These are phyloP conservation scores for Nannizziopsis arthrosporioides DNA, from an alignment of 2,329 filamentous ascomycete species.

Conservation along the genomic window DNA sequence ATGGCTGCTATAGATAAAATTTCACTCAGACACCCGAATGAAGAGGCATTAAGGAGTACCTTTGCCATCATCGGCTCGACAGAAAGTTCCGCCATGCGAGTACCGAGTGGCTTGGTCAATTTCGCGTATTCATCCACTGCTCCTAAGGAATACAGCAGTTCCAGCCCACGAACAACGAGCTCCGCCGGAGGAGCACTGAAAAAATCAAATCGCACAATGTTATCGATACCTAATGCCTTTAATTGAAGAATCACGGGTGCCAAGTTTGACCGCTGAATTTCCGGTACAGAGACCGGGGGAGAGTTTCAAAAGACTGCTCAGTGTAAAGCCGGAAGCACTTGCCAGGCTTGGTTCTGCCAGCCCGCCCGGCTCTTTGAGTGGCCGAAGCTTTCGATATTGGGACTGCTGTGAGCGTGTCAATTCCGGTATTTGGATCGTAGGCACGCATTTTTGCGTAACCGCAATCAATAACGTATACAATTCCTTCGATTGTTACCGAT, in stretches of 20 bases:
- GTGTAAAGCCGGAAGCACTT: constrained; percentile 94
- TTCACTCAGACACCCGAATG: constrained; percentile 70
- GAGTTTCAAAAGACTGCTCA: constrained; percentile 53
- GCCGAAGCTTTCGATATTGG: constrained; percentile 83
- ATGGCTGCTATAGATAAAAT: constrained; percentile 89
- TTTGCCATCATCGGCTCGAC: constrained; percentile 95
- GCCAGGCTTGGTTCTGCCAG: constrained; percentile 75
- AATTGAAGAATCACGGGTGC: constrained; percentile 81
- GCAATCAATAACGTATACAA: constrained; percentile 80
- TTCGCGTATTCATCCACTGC: constrained; percentile 83
- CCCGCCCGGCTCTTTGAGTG: constrained; percentile 79
- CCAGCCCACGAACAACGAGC: constrained; percentile 72
- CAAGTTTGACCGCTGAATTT: constrained; percentile 85
- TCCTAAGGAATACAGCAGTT: constrained; percentile 75
- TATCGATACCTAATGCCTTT: constrained; percentile 90
- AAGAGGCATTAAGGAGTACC: constrained; percentile 61
- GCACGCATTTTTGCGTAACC: constrained; percentile 84
- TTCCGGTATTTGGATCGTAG: constrained; percentile 72
- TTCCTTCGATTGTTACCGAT: constrained; percentile 84
- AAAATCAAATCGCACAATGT: constrained; percentile 82
- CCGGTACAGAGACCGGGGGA: constrained; percentile 70
- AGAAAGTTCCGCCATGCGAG: constrained; percentile 83
- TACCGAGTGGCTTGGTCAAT: constrained; percentile 75
- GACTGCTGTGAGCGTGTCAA: constrained; percentile 73
- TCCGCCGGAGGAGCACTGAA: constrained; percentile 74